These are phyloP conservation scores for Gossypium schwendimanii DNA, from an alignment of 441 rosid genomes.

Conservation along the genomic window DNA sequence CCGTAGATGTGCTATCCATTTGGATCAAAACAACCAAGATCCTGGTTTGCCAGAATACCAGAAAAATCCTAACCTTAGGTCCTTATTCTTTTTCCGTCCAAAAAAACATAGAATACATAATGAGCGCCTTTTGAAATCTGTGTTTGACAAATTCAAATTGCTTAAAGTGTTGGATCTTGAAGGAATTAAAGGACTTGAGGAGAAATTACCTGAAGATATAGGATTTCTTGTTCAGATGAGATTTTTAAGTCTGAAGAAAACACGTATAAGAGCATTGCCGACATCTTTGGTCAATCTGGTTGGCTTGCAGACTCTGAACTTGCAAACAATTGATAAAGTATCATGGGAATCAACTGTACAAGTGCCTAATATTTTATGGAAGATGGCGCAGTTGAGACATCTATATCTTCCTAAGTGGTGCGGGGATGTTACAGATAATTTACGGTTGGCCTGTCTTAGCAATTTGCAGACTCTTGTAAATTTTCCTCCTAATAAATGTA, in stretches of 20 bases:
- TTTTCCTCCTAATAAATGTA: constrained; percentile 28
- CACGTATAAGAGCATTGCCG: constrained; percentile 12
- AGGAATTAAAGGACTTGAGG: constrained; percentile 15
- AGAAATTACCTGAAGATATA: constrained; percentile 10
- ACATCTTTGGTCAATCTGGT: constrained; percentile 8
- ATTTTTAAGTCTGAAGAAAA: constrained; percentile 16
- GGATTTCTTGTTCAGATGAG: constrained; percentile 14
- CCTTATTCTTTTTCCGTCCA: constrained; percentile 15
- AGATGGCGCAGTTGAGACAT: constrained; percentile 26
- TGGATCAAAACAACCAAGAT: background rate
- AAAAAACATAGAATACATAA: constrained; percentile 6
- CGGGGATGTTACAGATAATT: constrained; percentile 3
- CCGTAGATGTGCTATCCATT: constrained; percentile 10
- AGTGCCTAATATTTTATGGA: constrained; percentile 14
- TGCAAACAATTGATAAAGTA: constrained; percentile 15
- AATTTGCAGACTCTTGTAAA: constrained; percentile 31
- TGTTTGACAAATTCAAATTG: constrained; percentile 11
- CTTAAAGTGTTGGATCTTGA: constrained; percentile 17
- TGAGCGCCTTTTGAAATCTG: constrained; percentile 7
- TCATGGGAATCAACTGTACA: constrained; percentile 17
- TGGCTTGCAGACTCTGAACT: constrained; percentile 12
- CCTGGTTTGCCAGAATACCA: constrained; percentile 7
- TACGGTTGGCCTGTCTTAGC: constrained; percentile 15
- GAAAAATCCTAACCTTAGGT: constrained; percentile 13
- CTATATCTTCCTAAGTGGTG: constrained; percentile 26